These are phyloP conservation scores for Pugionium dolabratum DNA, from an alignment of 345 rosid species.

Conservation along the genomic window DNA sequence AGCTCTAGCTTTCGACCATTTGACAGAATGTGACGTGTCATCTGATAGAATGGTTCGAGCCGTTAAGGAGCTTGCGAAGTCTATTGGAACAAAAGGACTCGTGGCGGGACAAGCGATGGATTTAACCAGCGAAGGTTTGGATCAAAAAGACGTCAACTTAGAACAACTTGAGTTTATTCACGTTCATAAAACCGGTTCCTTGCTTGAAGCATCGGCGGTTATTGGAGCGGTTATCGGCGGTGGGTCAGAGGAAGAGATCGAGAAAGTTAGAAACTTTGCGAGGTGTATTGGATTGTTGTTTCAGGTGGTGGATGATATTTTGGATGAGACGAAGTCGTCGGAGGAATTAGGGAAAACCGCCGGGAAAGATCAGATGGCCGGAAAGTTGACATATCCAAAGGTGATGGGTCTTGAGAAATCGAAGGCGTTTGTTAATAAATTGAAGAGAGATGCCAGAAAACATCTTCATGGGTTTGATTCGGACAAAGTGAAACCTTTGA, in stretches of 20 bases:
- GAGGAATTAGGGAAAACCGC: conserved; percentile 86
- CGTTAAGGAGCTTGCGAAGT: conserved; percentile 61
- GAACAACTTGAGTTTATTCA: conserved; percentile 74
- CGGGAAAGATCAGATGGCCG: conserved; percentile 76
- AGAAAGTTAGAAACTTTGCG: conserved; percentile 72
- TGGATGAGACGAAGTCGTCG: conserved; percentile 78
- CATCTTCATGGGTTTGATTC: conserved; percentile 63
- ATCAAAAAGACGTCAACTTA: conserved; percentile 44
- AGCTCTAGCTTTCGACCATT: conserved; percentile 65
- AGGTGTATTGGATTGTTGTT: conserved; percentile 70
- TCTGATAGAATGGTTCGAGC: conserved; percentile 52
- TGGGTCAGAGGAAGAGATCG: conserved; percentile 62
- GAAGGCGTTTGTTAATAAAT: conserved; percentile 51
- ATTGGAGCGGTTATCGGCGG: conserved; percentile 81
- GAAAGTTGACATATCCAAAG: conserved; percentile 74
- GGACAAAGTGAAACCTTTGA: conserved; percentile 73
- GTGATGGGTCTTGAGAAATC: conserved; percentile 71
- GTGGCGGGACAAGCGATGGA: conserved; percentile 90
- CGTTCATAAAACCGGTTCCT: conserved; percentile 71
- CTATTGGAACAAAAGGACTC: conserved; percentile 66
- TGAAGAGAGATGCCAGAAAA: conserved; percentile 61
- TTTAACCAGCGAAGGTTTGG: conserved; percentile 56
- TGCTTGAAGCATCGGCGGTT: conserved; percentile 77
- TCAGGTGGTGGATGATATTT: conserved; percentile 90
- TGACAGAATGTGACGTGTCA: conserved; percentile 55